phyloP scores from a whole-genome alignment of 345 rosid species.

The Melaleuca alternifolia region DNA sequence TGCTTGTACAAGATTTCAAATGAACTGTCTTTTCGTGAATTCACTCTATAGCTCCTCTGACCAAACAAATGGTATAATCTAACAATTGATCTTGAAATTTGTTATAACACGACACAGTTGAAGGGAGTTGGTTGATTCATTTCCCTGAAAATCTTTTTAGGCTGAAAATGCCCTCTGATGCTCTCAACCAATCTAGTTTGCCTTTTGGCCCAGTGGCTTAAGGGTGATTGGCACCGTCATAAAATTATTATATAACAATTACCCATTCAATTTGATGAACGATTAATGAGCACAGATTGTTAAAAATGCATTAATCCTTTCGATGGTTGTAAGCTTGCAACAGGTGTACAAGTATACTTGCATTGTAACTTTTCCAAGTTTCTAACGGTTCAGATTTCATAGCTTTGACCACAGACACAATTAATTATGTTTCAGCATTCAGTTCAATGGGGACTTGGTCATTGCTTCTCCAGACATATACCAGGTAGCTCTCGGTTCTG shows the following conservation, averaged over 20 bases:
- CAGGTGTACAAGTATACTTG: neutral
- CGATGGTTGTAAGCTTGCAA: neutral
- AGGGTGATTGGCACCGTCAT: neutral
- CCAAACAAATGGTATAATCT: neutral
- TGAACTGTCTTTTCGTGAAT: neutral
- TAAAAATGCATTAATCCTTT: neutral
- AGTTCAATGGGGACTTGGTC: slow-evolving; percentile 65
- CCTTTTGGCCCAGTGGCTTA: neutral
- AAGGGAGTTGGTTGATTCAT: neutral
- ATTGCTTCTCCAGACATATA: slow-evolving; percentile 68
- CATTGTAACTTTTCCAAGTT: neutral
- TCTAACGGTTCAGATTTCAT: neutral
- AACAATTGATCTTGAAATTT: neutral
- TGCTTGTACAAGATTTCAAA: neutral
- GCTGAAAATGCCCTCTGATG: neutral
- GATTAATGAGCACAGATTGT: neutral
- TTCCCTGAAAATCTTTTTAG: neutral
- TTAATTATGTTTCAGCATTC: slow-evolving; percentile 33
- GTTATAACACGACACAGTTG: neutral
- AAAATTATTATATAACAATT: neutral
- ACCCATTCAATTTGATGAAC: neutral
- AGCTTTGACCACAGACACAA: neutral
- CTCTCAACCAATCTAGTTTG: neutral
- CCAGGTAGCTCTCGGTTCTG: slow-evolving; percentile 58
- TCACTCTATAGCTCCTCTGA: neutral